A percentile compares a stretch with the other conserved stretches of the same genome.
phyloP scores from a whole-genome alignment of 352 stramenopile species.

The Phytopythium boreale region DNA sequence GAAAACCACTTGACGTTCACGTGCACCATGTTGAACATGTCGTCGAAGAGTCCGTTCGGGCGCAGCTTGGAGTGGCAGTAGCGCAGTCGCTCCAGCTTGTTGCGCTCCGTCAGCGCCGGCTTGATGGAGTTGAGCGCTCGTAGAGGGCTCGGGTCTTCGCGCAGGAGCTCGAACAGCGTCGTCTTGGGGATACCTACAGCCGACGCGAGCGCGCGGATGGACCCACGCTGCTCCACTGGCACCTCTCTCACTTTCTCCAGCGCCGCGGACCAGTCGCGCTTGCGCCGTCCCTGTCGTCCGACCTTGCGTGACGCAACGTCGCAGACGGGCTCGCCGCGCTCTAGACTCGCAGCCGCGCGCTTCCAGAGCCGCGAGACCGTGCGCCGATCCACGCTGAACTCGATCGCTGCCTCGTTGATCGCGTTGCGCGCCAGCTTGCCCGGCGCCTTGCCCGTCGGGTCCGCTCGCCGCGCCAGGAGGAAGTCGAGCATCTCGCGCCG shows the following conservation, averaged over 20 bases:
- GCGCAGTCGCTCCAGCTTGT: constrained; percentile 31
- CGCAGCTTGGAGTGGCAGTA: constrained; percentile 37
- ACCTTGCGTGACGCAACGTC: constrained; percentile 43
- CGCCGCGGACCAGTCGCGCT: constrained; percentile 40
- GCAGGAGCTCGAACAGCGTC: constrained; percentile 37
- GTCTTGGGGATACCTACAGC: constrained; percentile 45
- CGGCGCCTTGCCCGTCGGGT: constrained; percentile 16
- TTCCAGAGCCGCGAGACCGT: constrained; percentile 45
- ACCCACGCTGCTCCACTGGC: constrained; percentile 30
- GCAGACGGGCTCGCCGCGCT: constrained; percentile 34
- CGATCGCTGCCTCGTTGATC: constrained; percentile 33
- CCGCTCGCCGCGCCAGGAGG: constrained; percentile 27
- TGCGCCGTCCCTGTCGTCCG: constrained; percentile 32
- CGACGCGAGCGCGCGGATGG: constrained; percentile 34
- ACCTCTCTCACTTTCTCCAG: constrained; percentile 42
- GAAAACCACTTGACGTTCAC: constrained; percentile 50
- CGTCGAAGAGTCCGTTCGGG: constrained; percentile 31
- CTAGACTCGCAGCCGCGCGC: constrained; percentile 31
- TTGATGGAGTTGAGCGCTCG: constrained; percentile 36
- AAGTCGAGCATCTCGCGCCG: constrained; percentile 43
- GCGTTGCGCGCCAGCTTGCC: constrained; percentile 36
- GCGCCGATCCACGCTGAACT: constrained; percentile 35
- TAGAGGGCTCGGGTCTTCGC: constrained; percentile 25
- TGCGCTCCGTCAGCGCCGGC: constrained; percentile 37
- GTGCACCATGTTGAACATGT: constrained; percentile 44